Evolutionary conservation across 2,329 filamentous ascomycete species (phyloP).

Genomic region (Hypoxylon sp.): DNA sequence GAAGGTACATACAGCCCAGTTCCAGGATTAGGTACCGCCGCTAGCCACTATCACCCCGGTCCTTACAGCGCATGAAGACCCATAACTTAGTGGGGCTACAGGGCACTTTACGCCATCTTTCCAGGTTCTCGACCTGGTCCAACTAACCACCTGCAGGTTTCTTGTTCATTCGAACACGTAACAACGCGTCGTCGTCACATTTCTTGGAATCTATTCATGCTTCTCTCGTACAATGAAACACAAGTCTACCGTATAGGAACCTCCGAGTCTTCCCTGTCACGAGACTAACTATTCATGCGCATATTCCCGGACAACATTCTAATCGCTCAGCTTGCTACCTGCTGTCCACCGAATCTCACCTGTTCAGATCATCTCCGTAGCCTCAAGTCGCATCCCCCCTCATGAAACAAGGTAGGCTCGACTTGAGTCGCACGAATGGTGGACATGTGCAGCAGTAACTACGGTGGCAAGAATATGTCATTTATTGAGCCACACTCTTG

Average conservation of each 20-base stretch:
- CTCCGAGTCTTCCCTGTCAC: constrained; percentile 18
- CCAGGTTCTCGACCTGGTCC: constrained; percentile 26
- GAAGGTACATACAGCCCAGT: background rate
- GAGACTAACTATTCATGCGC: constrained; percentile 21
- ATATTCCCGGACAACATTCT: constrained; percentile 8
- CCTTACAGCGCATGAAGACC: constrained; percentile 13
- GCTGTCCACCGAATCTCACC: constrained; percentile 2
- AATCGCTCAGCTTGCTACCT: constrained; percentile 4
- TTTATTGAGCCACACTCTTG: constrained; percentile 15
- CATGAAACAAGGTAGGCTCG: constrained; percentile 20
- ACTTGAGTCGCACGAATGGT: constrained; percentile 21
- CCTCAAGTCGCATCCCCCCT: constrained; percentile 20
- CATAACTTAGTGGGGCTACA: constrained; percentile 25
- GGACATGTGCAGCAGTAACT: constrained; percentile 4
- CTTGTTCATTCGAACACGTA: constrained; percentile 15
- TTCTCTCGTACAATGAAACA: constrained; percentile 6
- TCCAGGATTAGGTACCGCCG: background rate
- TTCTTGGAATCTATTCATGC: constrained; percentile 24
- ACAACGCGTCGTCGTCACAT: constrained; percentile 28
- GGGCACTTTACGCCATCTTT: constrained; percentile 21
- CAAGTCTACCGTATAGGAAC: background rate
- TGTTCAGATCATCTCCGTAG: background rate
- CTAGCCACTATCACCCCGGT: constrained; percentile 8
- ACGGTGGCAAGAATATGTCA: constrained; percentile 9
- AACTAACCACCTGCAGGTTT: constrained; percentile 4